Conservation (phyloP, 202 grass and related monocot genomes). For the Alloteropsis angusta region DNA sequence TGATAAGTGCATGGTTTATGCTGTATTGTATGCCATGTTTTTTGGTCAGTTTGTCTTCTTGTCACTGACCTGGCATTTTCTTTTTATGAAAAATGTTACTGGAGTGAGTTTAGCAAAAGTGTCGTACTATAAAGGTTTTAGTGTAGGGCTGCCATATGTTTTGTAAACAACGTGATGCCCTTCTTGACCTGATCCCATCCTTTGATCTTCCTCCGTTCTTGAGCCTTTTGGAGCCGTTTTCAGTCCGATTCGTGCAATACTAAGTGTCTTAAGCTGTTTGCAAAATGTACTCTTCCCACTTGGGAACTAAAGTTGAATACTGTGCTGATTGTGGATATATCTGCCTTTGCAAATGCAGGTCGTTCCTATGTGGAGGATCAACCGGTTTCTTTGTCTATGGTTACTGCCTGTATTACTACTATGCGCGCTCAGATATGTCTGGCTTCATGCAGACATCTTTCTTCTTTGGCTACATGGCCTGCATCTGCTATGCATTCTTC, state of each 20-base stretch:
- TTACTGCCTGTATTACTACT: slow-evolving; percentile 95
- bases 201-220: too few relatives aligned
- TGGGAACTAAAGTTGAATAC: neutral
- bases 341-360: slow-evolving; percentile 35
- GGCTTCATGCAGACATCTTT: slow-evolving; percentile 98
- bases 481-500: slow-evolving; percentile 97
- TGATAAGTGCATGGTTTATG: neutral
- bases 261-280: neutral
- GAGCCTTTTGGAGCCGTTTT: too few relatives aligned
- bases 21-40: neutral
- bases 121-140: neutral
- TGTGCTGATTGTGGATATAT: neutral
- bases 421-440: slow-evolving; percentile 91
- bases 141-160: neutral
- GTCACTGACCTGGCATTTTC: neutral
- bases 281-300: neutral
- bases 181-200: too few relatives aligned
- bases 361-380: slow-evolving; percentile 87
- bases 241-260: too few relatives aligned
- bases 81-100: neutral
- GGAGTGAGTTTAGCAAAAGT: neutral
- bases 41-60: neutral
- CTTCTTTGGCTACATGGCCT: slow-evolving; percentile 99
- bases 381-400: slow-evolving; percentile 92
- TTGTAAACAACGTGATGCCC: neutral